These are phyloP conservation scores for Pichia exigua DNA, from an alignment of 805 yeast species.

Conservation along the genomic window DNA sequence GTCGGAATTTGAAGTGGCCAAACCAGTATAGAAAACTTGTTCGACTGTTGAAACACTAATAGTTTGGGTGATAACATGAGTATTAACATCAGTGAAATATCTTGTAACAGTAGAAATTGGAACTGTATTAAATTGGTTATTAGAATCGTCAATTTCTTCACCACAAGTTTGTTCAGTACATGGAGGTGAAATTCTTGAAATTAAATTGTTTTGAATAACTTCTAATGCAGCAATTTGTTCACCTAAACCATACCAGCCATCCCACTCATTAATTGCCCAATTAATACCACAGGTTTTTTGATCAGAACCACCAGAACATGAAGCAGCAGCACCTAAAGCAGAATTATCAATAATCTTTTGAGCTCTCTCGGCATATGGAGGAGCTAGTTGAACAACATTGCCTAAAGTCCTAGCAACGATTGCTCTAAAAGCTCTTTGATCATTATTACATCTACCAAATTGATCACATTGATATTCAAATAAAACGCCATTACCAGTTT, in stretches of 20 bases:
- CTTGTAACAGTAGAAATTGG: slow-evolving; percentile 5
- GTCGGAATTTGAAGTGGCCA: background rate
- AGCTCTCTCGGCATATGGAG: slow-evolving; percentile 38
- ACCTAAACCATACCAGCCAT: slow-evolving; percentile 64
- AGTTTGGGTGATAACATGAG: slow-evolving; percentile 1
- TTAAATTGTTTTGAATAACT: slow-evolving; percentile 52
- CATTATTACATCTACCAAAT: slow-evolving; percentile 50
- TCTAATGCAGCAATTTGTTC: slow-evolving; percentile 75
- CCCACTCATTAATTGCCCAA: slow-evolving; percentile 57
- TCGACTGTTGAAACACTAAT: background rate
- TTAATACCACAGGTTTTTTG: slow-evolving; percentile 68
- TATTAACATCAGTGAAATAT: slow-evolving; percentile 3
- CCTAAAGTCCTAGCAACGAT: slow-evolving; percentile 12
- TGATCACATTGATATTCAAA: slow-evolving; percentile 54
- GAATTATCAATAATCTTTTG: slow-evolving; percentile 28
- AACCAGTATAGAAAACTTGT: slow-evolving; percentile 2
- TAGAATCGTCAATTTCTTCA: slow-evolving; percentile 2
- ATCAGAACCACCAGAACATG: slow-evolving; percentile 70
- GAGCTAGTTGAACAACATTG: slow-evolving; percentile 33
- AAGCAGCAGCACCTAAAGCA: slow-evolving; percentile 61
- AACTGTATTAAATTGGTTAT: background rate
- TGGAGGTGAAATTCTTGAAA: slow-evolving; percentile 3
- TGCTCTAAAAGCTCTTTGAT: slow-evolving; percentile 68
- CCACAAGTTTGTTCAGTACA: slow-evolving; percentile 7
- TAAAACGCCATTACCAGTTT: slow-evolving; percentile 32